Percentiles rank a stretch among this genome's conserved stretches.
phyloP scores from a whole-genome alignment of 305 asterid species.

The Fraxinus angustifolia region DNA sequence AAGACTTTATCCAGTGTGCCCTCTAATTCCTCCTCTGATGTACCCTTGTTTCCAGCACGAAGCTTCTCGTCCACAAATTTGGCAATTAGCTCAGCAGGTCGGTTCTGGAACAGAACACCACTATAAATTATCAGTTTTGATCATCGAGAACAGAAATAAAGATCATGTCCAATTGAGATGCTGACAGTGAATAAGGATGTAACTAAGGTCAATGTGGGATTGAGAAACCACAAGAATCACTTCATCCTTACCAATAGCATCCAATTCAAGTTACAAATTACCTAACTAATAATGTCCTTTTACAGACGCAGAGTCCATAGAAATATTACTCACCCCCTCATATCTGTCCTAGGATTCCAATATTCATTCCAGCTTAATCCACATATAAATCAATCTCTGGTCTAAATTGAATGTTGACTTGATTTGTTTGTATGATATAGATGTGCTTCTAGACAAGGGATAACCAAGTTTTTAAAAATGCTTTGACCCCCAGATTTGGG shows the following conservation, averaged over 20 bases:
- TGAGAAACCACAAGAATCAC: background rate
- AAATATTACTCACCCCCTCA: background rate
- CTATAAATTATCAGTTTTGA: background rate
- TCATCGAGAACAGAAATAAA: background rate
- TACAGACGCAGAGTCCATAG: background rate
- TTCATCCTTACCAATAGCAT: background rate
- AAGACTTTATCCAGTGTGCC: conserved; percentile 59
- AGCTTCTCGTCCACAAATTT: conserved; percentile 66
- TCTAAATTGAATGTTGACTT: background rate
- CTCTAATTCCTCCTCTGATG: conserved; percentile 59
- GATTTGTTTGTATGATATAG: background rate
- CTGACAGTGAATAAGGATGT: background rate
- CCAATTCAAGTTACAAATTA: background rate
- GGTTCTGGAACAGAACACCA: conserved; percentile 46
- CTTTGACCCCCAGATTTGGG: background rate
- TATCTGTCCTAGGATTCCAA: background rate
- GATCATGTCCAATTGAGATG: background rate
- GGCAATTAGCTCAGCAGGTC: conserved; percentile 75
- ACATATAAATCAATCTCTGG: background rate
- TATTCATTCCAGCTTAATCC: background rate
- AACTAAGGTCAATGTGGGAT: background rate
- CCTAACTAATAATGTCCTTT: background rate
- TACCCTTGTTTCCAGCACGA: conserved; percentile 50
- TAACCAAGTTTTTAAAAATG: background rate
- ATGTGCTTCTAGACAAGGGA: background rate